Percentiles rank a stretch among this genome's conserved stretches.
Evolutionary conservation across 495 filamentous ascomycete genomes (phyloP).

Genomic region (Glutinoglossum americanum): DNA sequence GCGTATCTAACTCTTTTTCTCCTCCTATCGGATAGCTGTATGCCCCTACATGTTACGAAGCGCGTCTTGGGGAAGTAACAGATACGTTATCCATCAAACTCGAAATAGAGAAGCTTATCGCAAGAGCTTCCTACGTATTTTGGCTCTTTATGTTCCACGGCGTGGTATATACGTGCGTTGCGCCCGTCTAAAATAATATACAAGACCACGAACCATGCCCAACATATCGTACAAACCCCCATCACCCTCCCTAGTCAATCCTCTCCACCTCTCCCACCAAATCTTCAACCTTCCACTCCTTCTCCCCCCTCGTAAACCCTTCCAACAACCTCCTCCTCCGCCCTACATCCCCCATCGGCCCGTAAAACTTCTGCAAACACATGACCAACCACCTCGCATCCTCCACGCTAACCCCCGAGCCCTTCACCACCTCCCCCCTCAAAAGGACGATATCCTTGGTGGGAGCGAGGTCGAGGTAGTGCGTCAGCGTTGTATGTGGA

Average conservation of each 20-base stretch:
- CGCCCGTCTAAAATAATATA: no score
- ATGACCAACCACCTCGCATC: constrained; percentile 81
- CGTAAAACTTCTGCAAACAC: constrained; percentile 90
- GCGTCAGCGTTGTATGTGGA: constrained; percentile 84
- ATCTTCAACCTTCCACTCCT: constrained; percentile 58
- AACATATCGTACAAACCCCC: constrained; percentile 7
- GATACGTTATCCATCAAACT: no score
- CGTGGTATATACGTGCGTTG: no score
- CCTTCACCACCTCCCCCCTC: constrained; percentile 58
- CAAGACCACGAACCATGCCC: neutral
- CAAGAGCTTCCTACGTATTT: no score
- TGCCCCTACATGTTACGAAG: neutral
- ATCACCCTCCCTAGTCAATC: constrained; percentile 17
- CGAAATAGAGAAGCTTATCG: no score
- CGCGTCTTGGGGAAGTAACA: neutral
- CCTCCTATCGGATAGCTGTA: neutral
- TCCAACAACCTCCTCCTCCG: constrained; percentile 46
- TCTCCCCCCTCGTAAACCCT: constrained; percentile 59
- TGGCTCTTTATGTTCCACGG: no score
- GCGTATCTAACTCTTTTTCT: neutral
- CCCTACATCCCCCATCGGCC: constrained; percentile 25
- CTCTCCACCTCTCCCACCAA: constrained; percentile 74
- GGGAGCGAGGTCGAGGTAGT: constrained; percentile 58
- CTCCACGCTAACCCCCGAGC: constrained; percentile 51
- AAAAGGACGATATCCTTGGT: constrained; percentile 61